Percentiles rank a stretch among this genome's conserved stretches.
These are phyloP conservation scores for Candida berthetii DNA, from an alignment of 805 yeast species.

Conservation along the genomic window DNA sequence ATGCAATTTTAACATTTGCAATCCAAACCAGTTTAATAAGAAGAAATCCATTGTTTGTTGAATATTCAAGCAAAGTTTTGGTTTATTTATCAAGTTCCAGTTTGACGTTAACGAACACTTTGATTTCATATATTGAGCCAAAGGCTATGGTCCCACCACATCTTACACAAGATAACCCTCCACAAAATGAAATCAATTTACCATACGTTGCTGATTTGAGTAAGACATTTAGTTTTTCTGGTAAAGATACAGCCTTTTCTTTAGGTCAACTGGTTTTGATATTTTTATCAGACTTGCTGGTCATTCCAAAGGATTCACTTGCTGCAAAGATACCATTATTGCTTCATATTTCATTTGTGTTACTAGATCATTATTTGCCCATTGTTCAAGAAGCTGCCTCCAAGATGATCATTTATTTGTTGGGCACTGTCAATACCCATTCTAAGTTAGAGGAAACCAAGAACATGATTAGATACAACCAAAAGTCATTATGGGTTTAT, in stretches of 20 bases:
- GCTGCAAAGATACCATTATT: conserved; percentile 60
- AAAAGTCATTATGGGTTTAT: conserved; percentile 66
- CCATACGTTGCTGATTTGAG: conserved; percentile 78
- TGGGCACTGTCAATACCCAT: conserved; percentile 48
- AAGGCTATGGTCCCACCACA: conserved; percentile 82
- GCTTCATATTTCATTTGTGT: conserved; percentile 71
- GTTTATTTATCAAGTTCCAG: conserved; percentile 66
- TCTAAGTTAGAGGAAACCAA: conserved; percentile 53
- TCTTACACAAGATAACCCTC: conserved; percentile 23
- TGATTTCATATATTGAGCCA: conserved; percentile 72
- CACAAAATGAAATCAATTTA: conserved; percentile 31
- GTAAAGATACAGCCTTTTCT: conserved; percentile 74
- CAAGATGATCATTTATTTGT: conserved; percentile 63
- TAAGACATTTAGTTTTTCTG: conserved; percentile 43
- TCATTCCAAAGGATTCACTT: conserved; percentile 59
- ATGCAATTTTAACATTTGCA: conserved; percentile 65
- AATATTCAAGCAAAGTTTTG: conserved; percentile 73
- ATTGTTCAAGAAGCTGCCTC: conserved; percentile 83
- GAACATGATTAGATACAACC: conserved; percentile 45
- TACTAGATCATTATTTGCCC: conserved; percentile 82
- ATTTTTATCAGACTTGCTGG: conserved; percentile 74
- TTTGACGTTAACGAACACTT: conserved; percentile 47
- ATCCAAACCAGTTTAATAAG: conserved; percentile 61
- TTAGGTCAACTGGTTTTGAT: conserved; percentile 83
- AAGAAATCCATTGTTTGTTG: conserved; percentile 69